Evolutionary conservation across 345 rosid genomes (phyloP).

Genomic region (Aethionema arabicum): DNA sequence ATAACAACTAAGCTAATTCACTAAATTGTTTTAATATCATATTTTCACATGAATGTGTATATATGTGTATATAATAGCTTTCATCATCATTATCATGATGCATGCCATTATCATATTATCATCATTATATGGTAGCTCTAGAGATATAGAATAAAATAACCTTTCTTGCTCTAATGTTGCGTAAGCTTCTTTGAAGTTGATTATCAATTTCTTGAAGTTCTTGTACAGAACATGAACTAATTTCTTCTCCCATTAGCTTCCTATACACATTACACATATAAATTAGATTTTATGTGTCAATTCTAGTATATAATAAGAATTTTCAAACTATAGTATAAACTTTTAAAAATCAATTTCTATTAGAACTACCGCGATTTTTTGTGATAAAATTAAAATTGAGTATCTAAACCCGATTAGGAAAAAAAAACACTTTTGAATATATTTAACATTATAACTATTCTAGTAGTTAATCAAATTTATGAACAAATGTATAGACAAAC

Average conservation of each 20-base stretch:
- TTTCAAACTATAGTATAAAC: no score
- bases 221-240: constrained; percentile 45
- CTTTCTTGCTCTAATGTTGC: constrained; percentile 63
- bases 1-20: background rate
- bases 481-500: constrained; percentile 8
- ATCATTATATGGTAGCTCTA: background rate
- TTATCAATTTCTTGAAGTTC: constrained; percentile 49
- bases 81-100: background rate
- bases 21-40: background rate
- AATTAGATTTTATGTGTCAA: background rate
- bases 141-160: constrained; percentile 33
- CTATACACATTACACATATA: constrained; percentile 36
- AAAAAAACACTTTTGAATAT: no score
- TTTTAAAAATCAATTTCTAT: background rate
- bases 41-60: background rate
- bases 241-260: constrained; percentile 54
- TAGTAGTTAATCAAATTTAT: background rate
- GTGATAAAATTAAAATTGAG: no score
- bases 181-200: constrained; percentile 56
- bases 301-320: no score
- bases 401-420: no score
- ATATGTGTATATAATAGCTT: background rate
- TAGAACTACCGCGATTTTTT: background rate
- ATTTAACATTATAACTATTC: background rate
- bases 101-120: no score